Evolutionary conservation across 202 grass and related monocot genomes (phyloP).

Genomic region (Schoenoplectus triqueter): DNA sequence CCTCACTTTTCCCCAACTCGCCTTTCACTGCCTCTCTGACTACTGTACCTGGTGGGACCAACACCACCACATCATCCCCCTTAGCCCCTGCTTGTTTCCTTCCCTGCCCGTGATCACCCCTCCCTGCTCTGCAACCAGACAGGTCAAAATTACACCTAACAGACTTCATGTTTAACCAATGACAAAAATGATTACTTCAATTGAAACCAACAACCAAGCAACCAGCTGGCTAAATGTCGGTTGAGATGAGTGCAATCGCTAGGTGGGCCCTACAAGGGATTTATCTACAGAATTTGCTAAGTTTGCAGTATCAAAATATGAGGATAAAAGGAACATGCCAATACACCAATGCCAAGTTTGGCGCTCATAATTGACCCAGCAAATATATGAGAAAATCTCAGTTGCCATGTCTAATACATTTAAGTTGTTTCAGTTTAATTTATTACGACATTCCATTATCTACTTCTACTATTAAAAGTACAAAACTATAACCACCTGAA

Average conservation of each 20-base stretch:
- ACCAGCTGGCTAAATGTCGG: not conserved
- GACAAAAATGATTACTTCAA: not conserved
- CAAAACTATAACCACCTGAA: slow-evolving; percentile 49
- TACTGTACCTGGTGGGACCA: slow-evolving; percentile 84
- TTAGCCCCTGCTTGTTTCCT: slow-evolving; percentile 78
- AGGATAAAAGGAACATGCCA: not conserved
- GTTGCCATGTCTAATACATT: not conserved
- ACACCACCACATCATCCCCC: slow-evolving; percentile 84
- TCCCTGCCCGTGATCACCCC: slow-evolving; percentile 74
- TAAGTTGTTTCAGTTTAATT: not conserved
- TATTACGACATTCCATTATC: slow-evolving; percentile 3
- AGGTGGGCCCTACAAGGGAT: not conserved
- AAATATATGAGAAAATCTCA: not conserved
- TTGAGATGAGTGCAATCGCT: not conserved
- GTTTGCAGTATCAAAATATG: not conserved
- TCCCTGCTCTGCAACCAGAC: slow-evolving; percentile 49
- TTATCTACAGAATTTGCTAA: not conserved
- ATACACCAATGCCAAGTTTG: not conserved
- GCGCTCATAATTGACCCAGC: not conserved
- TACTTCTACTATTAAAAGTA: slow-evolving; percentile 20
- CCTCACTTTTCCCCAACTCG: slow-evolving; percentile 36
- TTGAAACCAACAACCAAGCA: not conserved
- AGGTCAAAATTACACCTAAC: slow-evolving; percentile 1
- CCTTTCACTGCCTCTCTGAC: slow-evolving; percentile 59
- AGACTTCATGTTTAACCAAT: not conserved